Evolutionary conservation across 345 rosid genomes (phyloP), one percentile per base, ranked within the genome.

Genomic region (Citrus trifoliata): DNA sequence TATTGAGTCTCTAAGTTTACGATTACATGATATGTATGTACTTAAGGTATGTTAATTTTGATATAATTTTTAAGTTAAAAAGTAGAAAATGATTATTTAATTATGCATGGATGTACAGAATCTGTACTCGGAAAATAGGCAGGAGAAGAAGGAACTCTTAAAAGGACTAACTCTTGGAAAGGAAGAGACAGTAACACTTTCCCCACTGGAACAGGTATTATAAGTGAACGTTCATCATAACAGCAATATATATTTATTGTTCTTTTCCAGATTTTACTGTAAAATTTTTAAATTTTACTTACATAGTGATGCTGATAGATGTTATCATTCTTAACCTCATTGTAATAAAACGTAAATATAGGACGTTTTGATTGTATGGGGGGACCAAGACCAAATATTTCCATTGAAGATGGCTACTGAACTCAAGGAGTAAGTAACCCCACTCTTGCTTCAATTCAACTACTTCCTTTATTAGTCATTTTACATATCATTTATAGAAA

Each of bases 311-410:
- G 51, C 51, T 42, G 51, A 46, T 46, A 12, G 0, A 46, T 46
- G 51, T 3, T 46, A 38, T 38, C 42, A 18, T 46, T 46, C 13
- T 42, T 46, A 46, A 46, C 51, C 1, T 46, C 51, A 13, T 46
- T 46, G 18, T 46, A 12, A 46, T 13, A 3, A 46, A 46, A 46
- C 51, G 18, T 40, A 3, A 6, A 2, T 0, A 0, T 9, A 95
- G 99, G 93, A 92, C 64, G 93, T 91, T 7, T 67, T 93, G 71
- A 22, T 95, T 53, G 66, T 95, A 0, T 95, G 99, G 99, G 99
- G 99, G 83, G 93, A 89, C 16, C 76, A 88, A 28, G 98, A 93
- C 84, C 88, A 87, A 71, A 88, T 95, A 76, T 95, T 95, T 78
- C 98, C 98, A 0, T 67, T 92, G 86, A 87, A 82, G 82, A 90